A percentile compares a stretch with the other conserved stretches of the same genome.
Conservation (phyloP, 345 rosid species). For the Populus alba region DNA sequence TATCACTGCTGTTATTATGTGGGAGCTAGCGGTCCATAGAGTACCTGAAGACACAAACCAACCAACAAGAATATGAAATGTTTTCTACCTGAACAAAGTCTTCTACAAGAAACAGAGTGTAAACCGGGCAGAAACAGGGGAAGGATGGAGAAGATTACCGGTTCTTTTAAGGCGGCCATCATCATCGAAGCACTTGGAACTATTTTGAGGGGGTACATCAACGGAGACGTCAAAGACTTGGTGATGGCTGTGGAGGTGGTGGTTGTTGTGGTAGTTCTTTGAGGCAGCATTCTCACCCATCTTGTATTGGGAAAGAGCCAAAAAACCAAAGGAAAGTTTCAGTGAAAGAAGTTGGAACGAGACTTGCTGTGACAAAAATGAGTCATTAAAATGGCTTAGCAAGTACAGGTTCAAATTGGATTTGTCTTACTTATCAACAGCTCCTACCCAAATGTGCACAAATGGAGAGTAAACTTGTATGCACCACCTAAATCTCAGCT, state of each 20-base stretch:
- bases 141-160: background rate
- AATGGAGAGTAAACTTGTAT: background rate
- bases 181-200: conserved; percentile 9
- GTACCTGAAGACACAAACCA: conserved; percentile 12
- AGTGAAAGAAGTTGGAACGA: background rate
- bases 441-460: background rate
- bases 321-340: background rate
- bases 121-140: background rate
- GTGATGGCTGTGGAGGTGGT: background rate
- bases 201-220: background rate
- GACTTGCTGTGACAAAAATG: background rate
- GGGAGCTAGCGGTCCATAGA: conserved; percentile 12
- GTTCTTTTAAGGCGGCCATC: conserved; percentile 10
- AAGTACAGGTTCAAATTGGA: background rate
- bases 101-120: background rate
- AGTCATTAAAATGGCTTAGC: background rate
- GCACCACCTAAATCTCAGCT: background rate
- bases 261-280: conserved; percentile 6
- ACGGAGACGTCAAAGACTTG: background rate
- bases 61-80: background rate
- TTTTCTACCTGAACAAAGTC: background rate
- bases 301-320: background rate
- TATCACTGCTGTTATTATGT: conserved; percentile 26
- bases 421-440: background rate
- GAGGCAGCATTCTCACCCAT: conserved; percentile 23